phyloP scores from a whole-genome alignment of 176 grass and related monocot species.

The Cenchrus americanus region DNA sequence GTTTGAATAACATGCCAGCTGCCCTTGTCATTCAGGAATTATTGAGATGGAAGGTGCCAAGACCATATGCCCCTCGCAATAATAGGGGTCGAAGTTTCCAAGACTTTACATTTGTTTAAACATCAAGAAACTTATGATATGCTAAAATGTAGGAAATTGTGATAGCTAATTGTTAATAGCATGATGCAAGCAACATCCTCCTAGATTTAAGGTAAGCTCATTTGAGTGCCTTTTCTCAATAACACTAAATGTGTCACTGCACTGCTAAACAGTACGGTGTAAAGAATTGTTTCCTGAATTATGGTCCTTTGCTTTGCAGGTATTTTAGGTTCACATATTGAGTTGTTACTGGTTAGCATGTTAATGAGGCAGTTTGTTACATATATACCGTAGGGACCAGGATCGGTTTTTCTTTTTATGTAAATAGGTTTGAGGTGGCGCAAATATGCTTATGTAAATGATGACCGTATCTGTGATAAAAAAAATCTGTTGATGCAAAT shows the following conservation, averaged over 20 bases:
- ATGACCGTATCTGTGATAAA: neutral
- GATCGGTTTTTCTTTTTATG: slow-evolving; percentile 24
- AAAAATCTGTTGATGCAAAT: neutral
- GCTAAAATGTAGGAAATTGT: neutral
- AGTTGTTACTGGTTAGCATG: neutral
- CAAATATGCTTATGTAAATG: neutral
- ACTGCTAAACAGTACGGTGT: neutral
- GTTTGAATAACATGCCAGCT: slow-evolving; percentile 26
- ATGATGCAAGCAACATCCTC: slow-evolving; percentile 20
- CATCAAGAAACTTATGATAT: slow-evolving; percentile 7
- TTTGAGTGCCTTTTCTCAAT: neutral
- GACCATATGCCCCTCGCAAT: slow-evolving; percentile 75
- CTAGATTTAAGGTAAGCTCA: slow-evolving; percentile 28
- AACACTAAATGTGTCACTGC: neutral
- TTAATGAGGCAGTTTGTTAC: neutral
- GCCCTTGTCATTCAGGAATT: slow-evolving; percentile 60
- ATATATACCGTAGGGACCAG: slow-evolving; percentile 2
- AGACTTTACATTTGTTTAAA: slow-evolving; percentile 43
- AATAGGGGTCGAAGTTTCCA: slow-evolving; percentile 54
- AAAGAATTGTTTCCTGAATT: neutral
- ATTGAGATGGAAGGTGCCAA: slow-evolving; percentile 84
- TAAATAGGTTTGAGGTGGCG: slow-evolving; percentile 26
- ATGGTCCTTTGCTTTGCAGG: slow-evolving; percentile 38
- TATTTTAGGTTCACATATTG: slow-evolving; percentile 3
- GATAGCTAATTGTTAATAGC: neutral